Conservation (phyloP, 2,329 filamentous ascomycete genomes). For the Aspergillus vadensis region DNA sequence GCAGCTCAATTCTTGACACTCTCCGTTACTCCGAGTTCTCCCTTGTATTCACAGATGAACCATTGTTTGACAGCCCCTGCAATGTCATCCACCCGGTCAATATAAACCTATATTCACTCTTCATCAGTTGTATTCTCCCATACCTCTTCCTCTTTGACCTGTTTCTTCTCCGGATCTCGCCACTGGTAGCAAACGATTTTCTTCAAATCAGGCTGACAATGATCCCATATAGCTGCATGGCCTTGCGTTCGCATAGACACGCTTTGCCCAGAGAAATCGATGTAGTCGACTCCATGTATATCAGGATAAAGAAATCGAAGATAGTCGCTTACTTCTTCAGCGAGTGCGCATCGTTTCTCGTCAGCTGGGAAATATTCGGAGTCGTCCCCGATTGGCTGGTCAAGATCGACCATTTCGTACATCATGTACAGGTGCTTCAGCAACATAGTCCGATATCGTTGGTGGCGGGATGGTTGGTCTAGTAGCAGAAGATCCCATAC, state of each 20-base stretch:
- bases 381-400: neutral
- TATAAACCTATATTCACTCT: constrained; percentile 8
- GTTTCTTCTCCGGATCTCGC: neutral
- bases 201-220: neutral
- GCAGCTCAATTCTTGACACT: no score
- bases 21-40: no score
- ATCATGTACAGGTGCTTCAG: neutral
- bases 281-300: neutral
- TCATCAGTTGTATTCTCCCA: constrained; percentile 22
- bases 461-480: neutral
- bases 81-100: no score
- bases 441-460: neutral
- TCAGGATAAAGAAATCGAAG: neutral
- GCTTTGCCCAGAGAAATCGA: neutral
- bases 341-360: neutral
- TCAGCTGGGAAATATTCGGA: neutral
- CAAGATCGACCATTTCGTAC: neutral
- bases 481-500: neutral
- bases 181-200: neutral
- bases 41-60: no score
- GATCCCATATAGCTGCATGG: neutral
- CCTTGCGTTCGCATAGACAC: neutral
- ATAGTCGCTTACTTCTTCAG: neutral
- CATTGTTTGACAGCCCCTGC: no score
- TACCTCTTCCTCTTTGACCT: neutral